phyloP scores from a whole-genome alignment of 179 eudicot species.

The Spinacia oleracea region DNA sequence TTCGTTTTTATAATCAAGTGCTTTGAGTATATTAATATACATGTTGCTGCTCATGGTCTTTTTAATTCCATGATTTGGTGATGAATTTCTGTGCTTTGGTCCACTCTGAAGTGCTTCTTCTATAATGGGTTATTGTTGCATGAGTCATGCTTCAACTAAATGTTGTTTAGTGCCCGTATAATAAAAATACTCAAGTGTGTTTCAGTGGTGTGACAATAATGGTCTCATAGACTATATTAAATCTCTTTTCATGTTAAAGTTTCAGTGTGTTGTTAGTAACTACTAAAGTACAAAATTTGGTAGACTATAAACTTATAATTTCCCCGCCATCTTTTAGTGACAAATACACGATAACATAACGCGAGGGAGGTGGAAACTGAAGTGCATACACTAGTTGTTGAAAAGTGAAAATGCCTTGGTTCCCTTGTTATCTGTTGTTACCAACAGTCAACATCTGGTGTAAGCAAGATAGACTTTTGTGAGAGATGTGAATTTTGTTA shows the following conservation, averaged over 20 bases:
- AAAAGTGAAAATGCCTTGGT: background rate
- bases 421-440: background rate
- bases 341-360: too few relatives aligned
- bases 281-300: background rate
- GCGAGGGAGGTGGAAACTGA: background rate
- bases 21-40: background rate
- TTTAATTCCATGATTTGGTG: background rate
- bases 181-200: background rate
- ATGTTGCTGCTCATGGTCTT: background rate
- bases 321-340: background rate
- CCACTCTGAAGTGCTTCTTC: slow-evolving; percentile 8
- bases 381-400: background rate
- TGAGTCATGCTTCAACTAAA: slow-evolving; percentile 27
- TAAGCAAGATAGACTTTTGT: background rate
- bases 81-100: background rate
- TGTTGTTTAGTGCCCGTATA: slow-evolving; percentile 19
- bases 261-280: background rate
- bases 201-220: slow-evolving; percentile 3
- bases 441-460: background rate
- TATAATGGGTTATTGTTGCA: slow-evolving; percentile 7
- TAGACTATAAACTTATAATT: background rate
- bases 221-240: background rate
- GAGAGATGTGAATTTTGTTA: background rate
- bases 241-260: background rate
- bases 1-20: background rate